Conservation (phyloP, 306 rosid species). For the cucumber (Cucumis sativus) region DNA sequence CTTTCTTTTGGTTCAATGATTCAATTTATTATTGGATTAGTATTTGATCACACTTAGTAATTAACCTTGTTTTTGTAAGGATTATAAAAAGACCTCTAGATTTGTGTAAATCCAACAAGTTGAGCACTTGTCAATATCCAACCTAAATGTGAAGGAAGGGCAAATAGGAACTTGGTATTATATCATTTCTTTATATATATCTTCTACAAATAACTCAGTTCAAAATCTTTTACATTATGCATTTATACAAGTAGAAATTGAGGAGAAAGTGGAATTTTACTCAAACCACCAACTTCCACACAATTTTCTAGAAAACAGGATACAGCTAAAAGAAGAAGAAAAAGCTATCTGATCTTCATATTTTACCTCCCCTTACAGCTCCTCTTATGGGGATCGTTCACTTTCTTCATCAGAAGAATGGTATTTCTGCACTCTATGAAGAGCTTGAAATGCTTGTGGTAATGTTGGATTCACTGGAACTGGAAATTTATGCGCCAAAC, state of each 20-base stretch:
- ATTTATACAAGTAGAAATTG: slow-evolving; percentile 36
- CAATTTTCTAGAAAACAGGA: slow-evolving; percentile 19
- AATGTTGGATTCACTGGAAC: slow-evolving; percentile 86
- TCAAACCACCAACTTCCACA: slow-evolving; percentile 34
- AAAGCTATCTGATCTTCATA: slow-evolving; percentile 3
- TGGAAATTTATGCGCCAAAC: slow-evolving; percentile 77
- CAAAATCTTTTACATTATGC: slow-evolving; percentile 51
- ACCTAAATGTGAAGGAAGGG: neutral
- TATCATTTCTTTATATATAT: slow-evolving; percentile 23
- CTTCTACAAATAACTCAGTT: slow-evolving; percentile 36
- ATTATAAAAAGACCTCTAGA: no score
- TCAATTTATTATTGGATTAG: no score
- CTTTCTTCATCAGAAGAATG: slow-evolving; percentile 49
- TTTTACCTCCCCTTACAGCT: neutral
- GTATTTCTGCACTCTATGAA: slow-evolving; percentile 23
- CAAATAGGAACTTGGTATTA: neutral
- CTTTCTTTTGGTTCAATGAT: no score
- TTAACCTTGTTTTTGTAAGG: no score
- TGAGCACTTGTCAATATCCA: no score
- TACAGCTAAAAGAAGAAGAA: slow-evolving; percentile 15
- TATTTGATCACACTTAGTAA: no score
- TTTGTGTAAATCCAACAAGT: no score
- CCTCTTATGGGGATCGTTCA: slow-evolving; percentile 26
- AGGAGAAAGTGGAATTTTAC: neutral
- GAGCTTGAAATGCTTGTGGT: slow-evolving; percentile 53